Evolutionary conservation across 2,329 filamentous ascomycete genomes (phyloP).

Genomic region (Aspergillus candidus): DNA sequence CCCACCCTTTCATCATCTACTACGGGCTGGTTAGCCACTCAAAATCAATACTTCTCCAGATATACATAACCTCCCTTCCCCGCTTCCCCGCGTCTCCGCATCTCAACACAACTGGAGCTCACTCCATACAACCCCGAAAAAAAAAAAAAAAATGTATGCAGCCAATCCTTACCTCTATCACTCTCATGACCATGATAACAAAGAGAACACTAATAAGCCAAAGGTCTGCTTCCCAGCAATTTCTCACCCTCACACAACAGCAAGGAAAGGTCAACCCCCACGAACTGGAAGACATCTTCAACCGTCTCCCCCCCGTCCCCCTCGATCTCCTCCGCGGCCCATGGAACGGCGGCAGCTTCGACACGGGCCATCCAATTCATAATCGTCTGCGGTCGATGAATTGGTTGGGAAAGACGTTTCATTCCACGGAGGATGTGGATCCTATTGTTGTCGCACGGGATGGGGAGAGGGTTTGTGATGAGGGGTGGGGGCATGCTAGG

Average conservation of each 20-base stretch:
- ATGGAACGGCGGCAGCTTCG: slow-evolving; percentile 8
- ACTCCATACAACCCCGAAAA: no score
- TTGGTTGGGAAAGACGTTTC: slow-evolving; percentile 9
- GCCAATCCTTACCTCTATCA: no score
- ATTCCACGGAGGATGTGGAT: slow-evolving; percentile 3
- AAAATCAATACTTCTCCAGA: no score
- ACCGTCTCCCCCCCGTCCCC: not conserved
- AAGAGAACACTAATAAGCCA: no score
- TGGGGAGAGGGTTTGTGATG: slow-evolving; percentile 1
- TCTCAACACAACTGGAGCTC: no score
- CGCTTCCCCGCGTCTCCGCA: no score
- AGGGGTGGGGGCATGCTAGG: slow-evolving; percentile 1
- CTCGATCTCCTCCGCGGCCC: slow-evolving; percentile 1
- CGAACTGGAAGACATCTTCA: slow-evolving; percentile 3
- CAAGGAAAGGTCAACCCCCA: not conserved
- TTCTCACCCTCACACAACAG: not conserved
- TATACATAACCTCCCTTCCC: no score
- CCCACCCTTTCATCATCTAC: no score
- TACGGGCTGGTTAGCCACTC: no score
- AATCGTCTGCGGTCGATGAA: slow-evolving; percentile 1
- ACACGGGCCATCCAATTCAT: slow-evolving; percentile 6
- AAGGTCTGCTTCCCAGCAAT: no score
- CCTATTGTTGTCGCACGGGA: slow-evolving; percentile 5
- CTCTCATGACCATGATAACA: no score
- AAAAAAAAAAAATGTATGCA: no score